Conservation (phyloP, 345 rosid genomes). For the Brassica napus region DNA sequence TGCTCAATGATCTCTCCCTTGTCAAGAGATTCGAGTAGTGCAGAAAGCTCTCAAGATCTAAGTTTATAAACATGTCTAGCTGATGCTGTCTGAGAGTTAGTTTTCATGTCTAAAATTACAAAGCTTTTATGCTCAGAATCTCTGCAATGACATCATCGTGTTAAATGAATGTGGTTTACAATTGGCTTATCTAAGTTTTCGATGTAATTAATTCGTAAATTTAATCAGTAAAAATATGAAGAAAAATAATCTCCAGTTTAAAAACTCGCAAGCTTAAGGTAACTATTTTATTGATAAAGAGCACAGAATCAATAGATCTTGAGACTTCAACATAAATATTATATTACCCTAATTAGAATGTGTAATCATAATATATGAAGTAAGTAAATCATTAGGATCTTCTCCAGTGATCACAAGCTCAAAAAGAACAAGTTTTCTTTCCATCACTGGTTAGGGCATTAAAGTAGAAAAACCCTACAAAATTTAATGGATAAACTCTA, state of each 20-base stretch:
- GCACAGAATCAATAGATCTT: not conserved
- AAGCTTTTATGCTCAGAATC: not conserved
- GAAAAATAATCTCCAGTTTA: not conserved
- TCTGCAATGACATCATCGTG: not conserved
- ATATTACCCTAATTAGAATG: not conserved
- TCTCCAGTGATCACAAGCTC: not conserved
- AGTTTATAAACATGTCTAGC: not conserved
- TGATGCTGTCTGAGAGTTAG: slow-evolving; percentile 5
- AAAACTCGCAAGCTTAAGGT: not conserved
- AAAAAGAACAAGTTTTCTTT: not conserved
- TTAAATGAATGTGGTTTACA: slow-evolving; percentile 8
- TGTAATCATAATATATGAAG: not conserved
- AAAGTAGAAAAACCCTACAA: not conserved
- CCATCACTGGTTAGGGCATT: not conserved
- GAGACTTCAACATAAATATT: not conserved
- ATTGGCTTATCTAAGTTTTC: slow-evolving; percentile 3
- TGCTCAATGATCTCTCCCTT: slow-evolving; percentile 81
- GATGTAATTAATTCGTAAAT: not conserved
- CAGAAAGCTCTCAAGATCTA: not conserved
- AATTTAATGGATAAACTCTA: not conserved
- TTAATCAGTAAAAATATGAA: not conserved
- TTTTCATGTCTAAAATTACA: not conserved
- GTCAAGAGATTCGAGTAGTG: slow-evolving; percentile 82
- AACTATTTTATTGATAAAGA: not conserved
- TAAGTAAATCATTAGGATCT: not conserved